Percentiles rank a stretch among this genome's conserved stretches.
Evolutionary conservation across 2,329 filamentous ascomycete genomes (phyloP).

Genomic region (Ophiostoma himal-ulmi): DNA sequence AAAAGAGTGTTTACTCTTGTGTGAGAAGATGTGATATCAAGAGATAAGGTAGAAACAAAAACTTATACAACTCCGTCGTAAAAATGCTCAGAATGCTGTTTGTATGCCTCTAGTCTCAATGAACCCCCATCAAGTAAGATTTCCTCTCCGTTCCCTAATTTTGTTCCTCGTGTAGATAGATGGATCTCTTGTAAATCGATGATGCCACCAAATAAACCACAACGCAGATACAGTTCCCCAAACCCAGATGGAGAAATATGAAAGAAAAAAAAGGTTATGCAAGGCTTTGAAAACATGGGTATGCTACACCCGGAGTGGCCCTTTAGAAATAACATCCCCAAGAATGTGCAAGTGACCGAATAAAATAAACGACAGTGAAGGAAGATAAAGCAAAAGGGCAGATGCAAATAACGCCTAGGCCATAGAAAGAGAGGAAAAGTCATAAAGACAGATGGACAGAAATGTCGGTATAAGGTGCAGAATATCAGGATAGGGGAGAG

Average conservation of each 20-base stretch:
- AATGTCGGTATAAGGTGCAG: neutral
- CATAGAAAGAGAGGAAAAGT: neutral
- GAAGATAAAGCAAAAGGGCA: neutral
- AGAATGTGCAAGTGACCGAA: neutral
- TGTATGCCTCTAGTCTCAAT: neutral
- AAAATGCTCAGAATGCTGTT: constrained; percentile 1
- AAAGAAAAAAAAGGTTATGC: neutral
- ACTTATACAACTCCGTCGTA: neutral
- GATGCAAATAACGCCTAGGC: constrained; percentile 3
- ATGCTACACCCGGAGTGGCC: neutral
- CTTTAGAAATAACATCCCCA: neutral
- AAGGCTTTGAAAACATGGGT: neutral
- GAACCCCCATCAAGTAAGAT: neutral
- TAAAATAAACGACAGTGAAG: neutral
- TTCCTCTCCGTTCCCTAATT: neutral
- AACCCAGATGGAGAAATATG: neutral
- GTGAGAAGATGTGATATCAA: neutral
- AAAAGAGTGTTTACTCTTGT: neutral
- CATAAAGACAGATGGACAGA: neutral
- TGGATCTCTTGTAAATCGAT: neutral
- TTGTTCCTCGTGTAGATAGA: neutral
- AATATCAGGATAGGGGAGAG: constrained; percentile 10
- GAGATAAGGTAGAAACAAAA: constrained; percentile 7
- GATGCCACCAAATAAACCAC: neutral
- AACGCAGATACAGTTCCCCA: neutral